A percentile compares a stretch with the other conserved stretches of the same genome.
Evolutionary conservation across 2,329 filamentous ascomycete species (phyloP).

Genomic region (Cytospora chrysosperma): DNA sequence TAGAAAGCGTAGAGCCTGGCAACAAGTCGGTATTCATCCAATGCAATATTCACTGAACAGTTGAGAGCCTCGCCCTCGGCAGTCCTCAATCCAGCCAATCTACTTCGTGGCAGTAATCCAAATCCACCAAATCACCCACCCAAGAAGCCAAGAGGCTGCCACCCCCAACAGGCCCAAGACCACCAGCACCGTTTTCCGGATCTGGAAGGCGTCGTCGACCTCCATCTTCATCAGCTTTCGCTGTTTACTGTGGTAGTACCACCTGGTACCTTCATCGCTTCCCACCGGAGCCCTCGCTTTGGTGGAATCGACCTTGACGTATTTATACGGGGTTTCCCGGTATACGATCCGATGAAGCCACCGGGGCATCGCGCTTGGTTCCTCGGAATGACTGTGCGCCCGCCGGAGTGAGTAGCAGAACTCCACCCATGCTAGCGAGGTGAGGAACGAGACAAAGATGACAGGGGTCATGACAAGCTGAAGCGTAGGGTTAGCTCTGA

Average conservation of each 20-base stretch:
- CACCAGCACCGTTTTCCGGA: conserved; percentile 54
- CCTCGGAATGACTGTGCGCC: conserved; percentile 38
- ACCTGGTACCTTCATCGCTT: conserved; percentile 33
- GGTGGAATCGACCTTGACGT: conserved; percentile 29
- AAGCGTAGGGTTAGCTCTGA: background rate
- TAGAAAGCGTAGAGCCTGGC: background rate
- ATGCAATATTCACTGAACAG: background rate
- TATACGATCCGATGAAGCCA: conserved; percentile 46
- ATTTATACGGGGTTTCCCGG: conserved; percentile 40
- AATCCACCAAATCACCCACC: conserved; percentile 28
- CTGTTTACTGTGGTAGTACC: conserved; percentile 57
- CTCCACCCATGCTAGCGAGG: conserved; percentile 65
- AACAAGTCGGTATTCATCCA: background rate
- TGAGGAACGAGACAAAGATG: conserved; percentile 61
- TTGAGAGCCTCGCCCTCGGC: background rate
- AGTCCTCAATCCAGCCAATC: background rate
- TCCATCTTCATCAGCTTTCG: conserved; percentile 62
- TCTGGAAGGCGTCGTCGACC: conserved; percentile 61
- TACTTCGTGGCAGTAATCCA: conserved; percentile 5
- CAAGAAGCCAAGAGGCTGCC: conserved; percentile 32
- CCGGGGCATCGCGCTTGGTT: conserved; percentile 33
- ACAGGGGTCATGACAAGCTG: conserved; percentile 60
- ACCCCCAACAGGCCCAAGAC: conserved; percentile 42
- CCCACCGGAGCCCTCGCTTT: background rate
- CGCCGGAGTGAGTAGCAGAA: conserved; percentile 53